Percentiles rank a stretch among this genome's conserved stretches.
Conservation (phyloP, 1,139 yeast species). For the Magnusiomyces paraingens region DNA sequence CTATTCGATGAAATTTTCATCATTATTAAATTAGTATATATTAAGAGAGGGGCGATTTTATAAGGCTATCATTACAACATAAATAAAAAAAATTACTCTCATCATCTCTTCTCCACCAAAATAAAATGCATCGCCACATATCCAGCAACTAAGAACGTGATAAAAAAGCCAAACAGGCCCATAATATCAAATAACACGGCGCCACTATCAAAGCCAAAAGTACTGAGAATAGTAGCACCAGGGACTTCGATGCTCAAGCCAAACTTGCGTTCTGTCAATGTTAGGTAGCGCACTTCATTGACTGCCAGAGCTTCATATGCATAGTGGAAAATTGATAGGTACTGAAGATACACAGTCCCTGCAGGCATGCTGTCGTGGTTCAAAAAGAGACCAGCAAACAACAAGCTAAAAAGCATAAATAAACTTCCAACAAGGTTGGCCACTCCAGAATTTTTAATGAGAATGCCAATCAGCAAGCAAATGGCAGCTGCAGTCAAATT, state of each 20-base stretch:
- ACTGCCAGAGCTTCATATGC: slow-evolving; percentile 90
- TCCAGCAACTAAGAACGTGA: slow-evolving; percentile 56
- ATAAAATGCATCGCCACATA: slow-evolving; percentile 65
- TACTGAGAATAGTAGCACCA: slow-evolving; percentile 91
- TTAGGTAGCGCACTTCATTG: slow-evolving; percentile 86
- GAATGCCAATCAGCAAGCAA: slow-evolving; percentile 77
- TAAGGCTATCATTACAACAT: too few relatives aligned
- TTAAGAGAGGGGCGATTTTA: too few relatives aligned
- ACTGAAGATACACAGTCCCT: slow-evolving; percentile 72
- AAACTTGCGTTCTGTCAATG: slow-evolving; percentile 78
- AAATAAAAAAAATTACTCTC: background rate
- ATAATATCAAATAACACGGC: slow-evolving; percentile 64
- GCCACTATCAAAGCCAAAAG: slow-evolving; percentile 85
- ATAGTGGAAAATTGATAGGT: slow-evolving; percentile 85
- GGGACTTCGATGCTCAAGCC: slow-evolving; percentile 97
- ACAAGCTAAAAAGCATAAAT: slow-evolving; percentile 70
- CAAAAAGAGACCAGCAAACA: slow-evolving; percentile 89
- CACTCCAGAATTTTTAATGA: slow-evolving; percentile 85
- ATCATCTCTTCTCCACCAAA: slow-evolving; percentile 66
- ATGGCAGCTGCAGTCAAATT: slow-evolving; percentile 82
- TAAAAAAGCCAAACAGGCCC: slow-evolving; percentile 41
- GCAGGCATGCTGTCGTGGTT: slow-evolving; percentile 70
- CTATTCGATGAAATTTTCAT: too few relatives aligned
- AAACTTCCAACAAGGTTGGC: slow-evolving; percentile 86
- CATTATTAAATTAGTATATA: too few relatives aligned